Evolutionary conservation across 805 yeast genomes (phyloP).

Genomic region (Wickerhamiella nectarea): DNA sequence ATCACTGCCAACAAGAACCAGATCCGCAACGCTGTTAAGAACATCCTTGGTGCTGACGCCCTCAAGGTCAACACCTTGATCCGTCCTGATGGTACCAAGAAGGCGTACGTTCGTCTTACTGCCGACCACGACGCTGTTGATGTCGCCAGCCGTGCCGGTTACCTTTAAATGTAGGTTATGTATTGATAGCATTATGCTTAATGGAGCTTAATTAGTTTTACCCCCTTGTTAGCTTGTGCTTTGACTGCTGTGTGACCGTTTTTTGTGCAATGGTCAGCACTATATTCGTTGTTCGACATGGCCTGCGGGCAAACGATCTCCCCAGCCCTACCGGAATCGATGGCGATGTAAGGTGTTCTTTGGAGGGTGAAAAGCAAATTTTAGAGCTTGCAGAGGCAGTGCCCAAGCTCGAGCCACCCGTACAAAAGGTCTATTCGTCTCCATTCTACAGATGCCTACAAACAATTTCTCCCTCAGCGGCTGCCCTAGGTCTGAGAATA

Average conservation of each 20-base stretch:
- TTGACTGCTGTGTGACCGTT: neutral
- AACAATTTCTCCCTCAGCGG: constrained; percentile 60
- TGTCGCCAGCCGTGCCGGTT: constrained; percentile 99
- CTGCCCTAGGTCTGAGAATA: constrained; percentile 42
- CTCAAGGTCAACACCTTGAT: constrained; percentile 88
- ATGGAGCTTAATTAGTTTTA: neutral
- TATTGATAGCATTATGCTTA: constrained; percentile 5
- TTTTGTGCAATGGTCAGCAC: constrained; percentile 18
- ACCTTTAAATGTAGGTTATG: constrained; percentile 48
- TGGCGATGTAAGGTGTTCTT: constrained; percentile 78
- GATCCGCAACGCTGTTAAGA: constrained; percentile 96
- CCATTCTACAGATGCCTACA: constrained; percentile 88
- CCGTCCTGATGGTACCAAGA: constrained; percentile 99
- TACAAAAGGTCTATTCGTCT: constrained; percentile 59
- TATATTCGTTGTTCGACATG: constrained; percentile 39
- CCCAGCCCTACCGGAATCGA: constrained; percentile 82
- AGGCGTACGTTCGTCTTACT: constrained; percentile 98
- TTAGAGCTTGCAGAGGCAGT: constrained; percentile 57
- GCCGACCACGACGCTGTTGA: constrained; percentile 99
- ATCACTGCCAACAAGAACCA: constrained; percentile 95
- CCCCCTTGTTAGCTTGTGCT: neutral
- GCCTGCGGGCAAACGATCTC: constrained; percentile 56
- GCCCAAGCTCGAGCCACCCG: constrained; percentile 38
- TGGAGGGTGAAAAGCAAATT: constrained; percentile 82
- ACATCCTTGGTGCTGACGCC: constrained; percentile 93